Percentiles rank a stretch among this genome's conserved stretches.
Evolutionary conservation across 2,329 filamentous ascomycete species (phyloP).

Genomic region (Apiospora rasikravindrae): DNA sequence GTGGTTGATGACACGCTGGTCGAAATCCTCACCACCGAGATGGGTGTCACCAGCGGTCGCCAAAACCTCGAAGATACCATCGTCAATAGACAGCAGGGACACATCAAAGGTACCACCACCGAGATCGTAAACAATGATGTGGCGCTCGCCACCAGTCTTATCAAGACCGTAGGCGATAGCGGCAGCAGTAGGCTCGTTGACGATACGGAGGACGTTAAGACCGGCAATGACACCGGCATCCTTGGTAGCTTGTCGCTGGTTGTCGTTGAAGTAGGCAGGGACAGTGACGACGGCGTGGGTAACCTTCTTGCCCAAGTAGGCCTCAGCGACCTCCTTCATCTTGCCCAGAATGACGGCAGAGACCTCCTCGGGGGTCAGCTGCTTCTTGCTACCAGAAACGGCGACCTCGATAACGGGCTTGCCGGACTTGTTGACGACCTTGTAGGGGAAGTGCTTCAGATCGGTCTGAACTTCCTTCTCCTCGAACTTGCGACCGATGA

Average conservation of each 20-base stretch:
- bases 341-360: conserved; percentile 82
- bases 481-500: conserved; percentile 82
- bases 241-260: conserved; percentile 96
- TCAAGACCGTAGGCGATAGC: conserved; percentile 94
- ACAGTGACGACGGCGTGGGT: conserved; percentile 92
- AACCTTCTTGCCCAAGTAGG: conserved; percentile 81
- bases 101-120: conserved; percentile 96
- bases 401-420: conserved; percentile 86
- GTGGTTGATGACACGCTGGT: conserved; percentile 96
- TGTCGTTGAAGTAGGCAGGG: conserved; percentile 98
- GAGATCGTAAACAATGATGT: conserved; percentile 92
- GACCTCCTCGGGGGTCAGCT: conserved; percentile 81
- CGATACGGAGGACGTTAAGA: conserved; percentile 92
- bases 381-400: conserved; percentile 68
- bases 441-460: conserved; percentile 98
- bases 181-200: conserved; percentile 95
- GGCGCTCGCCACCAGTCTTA: conserved; percentile 81
- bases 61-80: conserved; percentile 92
- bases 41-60: conserved; percentile 97
- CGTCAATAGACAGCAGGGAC: conserved; percentile 87
- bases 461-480: conserved; percentile 91
- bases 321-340: conserved; percentile 85
- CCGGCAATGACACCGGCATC: conserved; percentile 91
- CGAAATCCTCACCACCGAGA: conserved; percentile 98
- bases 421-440: conserved; percentile 85